Evolutionary conservation across 495 filamentous ascomycete species (phyloP).

Genomic region (Daldinia loculata): DNA sequence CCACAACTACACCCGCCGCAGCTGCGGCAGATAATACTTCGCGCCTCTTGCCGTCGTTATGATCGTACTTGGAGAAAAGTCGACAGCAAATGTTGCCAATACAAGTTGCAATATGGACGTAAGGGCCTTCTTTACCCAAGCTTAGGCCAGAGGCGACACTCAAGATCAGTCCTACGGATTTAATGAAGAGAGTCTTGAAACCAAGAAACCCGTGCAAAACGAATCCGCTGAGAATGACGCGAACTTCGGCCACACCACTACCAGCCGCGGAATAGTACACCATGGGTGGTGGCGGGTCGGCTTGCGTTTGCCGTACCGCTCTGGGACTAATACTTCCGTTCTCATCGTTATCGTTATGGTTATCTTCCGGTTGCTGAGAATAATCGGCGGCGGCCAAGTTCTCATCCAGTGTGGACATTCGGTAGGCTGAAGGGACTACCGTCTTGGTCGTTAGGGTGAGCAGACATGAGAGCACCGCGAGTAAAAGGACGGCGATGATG

Average conservation of each 20-base stretch:
- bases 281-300: constrained; percentile 68
- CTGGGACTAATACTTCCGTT: constrained; percentile 52
- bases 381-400: constrained; percentile 63
- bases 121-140: constrained; percentile 95
- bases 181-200: constrained; percentile 85
- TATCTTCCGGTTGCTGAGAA: constrained; percentile 47
- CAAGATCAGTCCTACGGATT: constrained; percentile 82
- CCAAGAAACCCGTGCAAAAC: constrained; percentile 96
- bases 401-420: constrained; percentile 88
- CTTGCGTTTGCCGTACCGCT: constrained; percentile 23
- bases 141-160: constrained; percentile 93
- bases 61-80: constrained; percentile 89
- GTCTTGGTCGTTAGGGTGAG: constrained; percentile 90
- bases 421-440: constrained; percentile 86
- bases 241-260: constrained; percentile 96
- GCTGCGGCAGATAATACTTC: constrained; percentile 95
- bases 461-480: constrained; percentile 78
- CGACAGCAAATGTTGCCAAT: constrained; percentile 95
- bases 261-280: constrained; percentile 96
- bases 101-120: constrained; percentile 96
- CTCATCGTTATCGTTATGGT: constrained; percentile 47
- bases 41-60: constrained; percentile 86
- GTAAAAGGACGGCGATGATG: constrained; percentile 71
- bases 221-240: constrained; percentile 96
- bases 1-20: constrained; percentile 93